A percentile compares a stretch with the other conserved stretches of the same genome.
Conservation (phyloP, 306 rosid species). For the Gastrolobium bilobum region DNA sequence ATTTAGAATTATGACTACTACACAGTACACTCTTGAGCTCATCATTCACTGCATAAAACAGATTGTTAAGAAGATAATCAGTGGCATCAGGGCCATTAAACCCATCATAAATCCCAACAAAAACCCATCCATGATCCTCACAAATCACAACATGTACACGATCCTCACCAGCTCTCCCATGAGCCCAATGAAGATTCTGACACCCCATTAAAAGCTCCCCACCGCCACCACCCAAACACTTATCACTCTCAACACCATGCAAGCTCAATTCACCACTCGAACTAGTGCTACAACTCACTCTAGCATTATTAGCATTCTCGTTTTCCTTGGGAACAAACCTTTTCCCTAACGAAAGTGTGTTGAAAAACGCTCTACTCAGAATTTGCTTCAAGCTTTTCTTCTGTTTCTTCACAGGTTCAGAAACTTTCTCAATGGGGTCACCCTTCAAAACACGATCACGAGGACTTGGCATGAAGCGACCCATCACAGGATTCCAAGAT, state of each 20-base stretch:
- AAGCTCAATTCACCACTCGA: slow-evolving; percentile 51
- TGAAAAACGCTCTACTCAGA: slow-evolving; percentile 53
- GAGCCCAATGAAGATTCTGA: slow-evolving; percentile 81
- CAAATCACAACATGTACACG: slow-evolving; percentile 82
- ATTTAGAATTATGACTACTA: slow-evolving; percentile 54
- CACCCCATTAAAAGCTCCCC: slow-evolving; percentile 49
- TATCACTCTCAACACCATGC: slow-evolving; percentile 39
- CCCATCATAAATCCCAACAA: slow-evolving; percentile 90
- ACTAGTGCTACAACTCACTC: slow-evolving; percentile 42
- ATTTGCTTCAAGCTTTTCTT: slow-evolving; percentile 53
- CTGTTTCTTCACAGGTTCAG: slow-evolving; percentile 38
- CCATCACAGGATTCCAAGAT: slow-evolving; percentile 12
- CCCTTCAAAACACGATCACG: slow-evolving; percentile 46
- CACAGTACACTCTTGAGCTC: slow-evolving; percentile 67
- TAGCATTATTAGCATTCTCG: slow-evolving; percentile 48
- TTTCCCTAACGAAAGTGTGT: slow-evolving; percentile 35
- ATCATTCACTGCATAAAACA: slow-evolving; percentile 61
- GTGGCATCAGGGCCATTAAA: slow-evolving; percentile 96
- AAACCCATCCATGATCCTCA: slow-evolving; percentile 83
- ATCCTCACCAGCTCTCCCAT: slow-evolving; percentile 91
- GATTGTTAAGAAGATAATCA: slow-evolving; percentile 72
- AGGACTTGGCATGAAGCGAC: slow-evolving; percentile 49
- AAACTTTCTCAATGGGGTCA: slow-evolving; percentile 30
- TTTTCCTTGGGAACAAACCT: slow-evolving; percentile 44
- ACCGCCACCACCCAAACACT: slow-evolving; percentile 25